Evolutionary conservation across 768 basidiomycete genomes (phyloP), one percentile per base, ranked within the genome.

Genomic region (Naganishia vaughanmartiniae): DNA sequence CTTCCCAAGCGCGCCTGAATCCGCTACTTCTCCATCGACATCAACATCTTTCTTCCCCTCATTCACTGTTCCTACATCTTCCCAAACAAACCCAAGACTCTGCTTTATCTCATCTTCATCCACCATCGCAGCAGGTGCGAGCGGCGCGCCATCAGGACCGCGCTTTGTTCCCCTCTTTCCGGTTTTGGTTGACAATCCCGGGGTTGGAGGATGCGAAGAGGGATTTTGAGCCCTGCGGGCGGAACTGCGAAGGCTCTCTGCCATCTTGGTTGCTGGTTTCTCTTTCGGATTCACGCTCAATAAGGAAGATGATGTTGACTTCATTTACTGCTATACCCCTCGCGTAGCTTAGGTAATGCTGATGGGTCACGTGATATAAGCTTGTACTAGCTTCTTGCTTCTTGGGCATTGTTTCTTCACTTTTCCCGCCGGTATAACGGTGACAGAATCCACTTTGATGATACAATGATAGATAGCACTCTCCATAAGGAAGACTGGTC

Each of bases 61-160:
- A n/a, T 51, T 51, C n/a, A 51, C 48, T 4, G 7, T 3, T 51
- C 48, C 48, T 14, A n/a, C 21, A 24, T 26, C 24, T 1, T 51
- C 14, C 48, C 48, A 51, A 26, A 42, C 60, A 28, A 45, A n/a
- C 42, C 42, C 60, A 4, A 63, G 15, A 63, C 60, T 63, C 60
- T 45, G 60, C 60, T 63, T 63, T 19, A 63, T 30, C 39, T 11
- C 60, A 26, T 63, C 39, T 30, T 46, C 60, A 63, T 63, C 60
- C 19, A 55, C 54, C 30, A 33, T 51, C n/a, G 48, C n/a, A 51
- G 48, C 48, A 26, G 48, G 48, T n/a, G n/a, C 54, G 30, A 34
- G 11, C 54, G 54, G 28, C 54, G 30, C 54, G 14, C 54, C 54
- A 26, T 55, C 54, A 31, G 54, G 30, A 28, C 21, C 28, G 33